phyloP scores from a whole-genome alignment of 2,329 filamentous ascomycete species.

The Aspergillus terreus region DNA sequence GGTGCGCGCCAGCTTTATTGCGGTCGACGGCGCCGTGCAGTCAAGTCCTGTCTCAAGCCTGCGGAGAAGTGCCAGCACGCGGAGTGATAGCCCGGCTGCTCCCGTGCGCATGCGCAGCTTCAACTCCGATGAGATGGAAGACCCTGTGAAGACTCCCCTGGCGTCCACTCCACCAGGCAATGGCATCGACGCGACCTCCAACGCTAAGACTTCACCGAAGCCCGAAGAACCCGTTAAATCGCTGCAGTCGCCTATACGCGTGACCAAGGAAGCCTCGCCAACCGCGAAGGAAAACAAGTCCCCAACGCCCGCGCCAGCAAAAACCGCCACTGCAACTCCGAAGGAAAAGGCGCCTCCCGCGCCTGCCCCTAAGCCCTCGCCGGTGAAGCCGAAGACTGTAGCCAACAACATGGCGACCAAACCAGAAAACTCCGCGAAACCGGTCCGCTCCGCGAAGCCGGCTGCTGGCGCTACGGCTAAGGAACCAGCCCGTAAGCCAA shows the following conservation, averaged over 20 bases:
- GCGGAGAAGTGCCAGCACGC: constrained; percentile 35
- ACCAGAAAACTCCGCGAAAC: constrained; percentile 19
- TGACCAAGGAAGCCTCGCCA: constrained; percentile 8
- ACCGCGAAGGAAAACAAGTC: constrained; percentile 18
- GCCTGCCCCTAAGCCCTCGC: constrained; percentile 6
- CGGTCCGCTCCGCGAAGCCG: constrained; percentile 23
- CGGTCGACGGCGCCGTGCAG: constrained; percentile 56
- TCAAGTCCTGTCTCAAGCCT: constrained; percentile 41
- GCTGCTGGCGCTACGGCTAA: constrained; percentile 24
- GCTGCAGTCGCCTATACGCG: background rate
- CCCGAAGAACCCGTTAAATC: background rate
- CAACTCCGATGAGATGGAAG: constrained; percentile 28
- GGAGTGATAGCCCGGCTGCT: constrained; percentile 28
- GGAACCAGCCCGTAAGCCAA: constrained; percentile 27
- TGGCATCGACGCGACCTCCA: constrained; percentile 15
- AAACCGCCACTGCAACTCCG: constrained; percentile 4
- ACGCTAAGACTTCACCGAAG: constrained; percentile 9
- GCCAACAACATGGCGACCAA: constrained; percentile 17
- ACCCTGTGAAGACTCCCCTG: constrained; percentile 25
- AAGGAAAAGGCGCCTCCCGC: background rate
- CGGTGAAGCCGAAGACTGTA: constrained; percentile 20
- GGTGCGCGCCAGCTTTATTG: constrained; percentile 71
- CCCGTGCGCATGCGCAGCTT: constrained; percentile 27
- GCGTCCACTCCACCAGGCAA: constrained; percentile 26
- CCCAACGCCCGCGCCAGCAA: constrained; percentile 3